These are phyloP conservation scores for Phytophthora palmivora DNA, from an alignment of 352 stramenopile species.

Conservation along the genomic window DNA sequence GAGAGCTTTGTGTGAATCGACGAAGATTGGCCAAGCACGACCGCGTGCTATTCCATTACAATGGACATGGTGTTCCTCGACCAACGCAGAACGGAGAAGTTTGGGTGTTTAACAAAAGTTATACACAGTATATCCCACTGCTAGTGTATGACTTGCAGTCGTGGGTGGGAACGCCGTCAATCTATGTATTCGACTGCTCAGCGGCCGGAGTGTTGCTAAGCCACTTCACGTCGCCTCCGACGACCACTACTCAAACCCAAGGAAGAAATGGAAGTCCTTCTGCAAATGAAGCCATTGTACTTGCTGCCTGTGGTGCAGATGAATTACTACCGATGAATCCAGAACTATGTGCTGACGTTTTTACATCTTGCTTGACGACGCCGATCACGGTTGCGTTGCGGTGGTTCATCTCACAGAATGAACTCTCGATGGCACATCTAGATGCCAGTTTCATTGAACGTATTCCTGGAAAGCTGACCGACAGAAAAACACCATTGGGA, in stretches of 20 bases:
- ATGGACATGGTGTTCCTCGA: conserved; percentile 98
- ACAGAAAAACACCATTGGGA: conserved; percentile 94
- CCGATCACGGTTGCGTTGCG: conserved; percentile 98
- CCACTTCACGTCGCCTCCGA: conserved; percentile 87
- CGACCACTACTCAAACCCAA: conserved; percentile 20
- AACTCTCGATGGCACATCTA: conserved; percentile 88
- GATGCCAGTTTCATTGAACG: conserved; percentile 89
- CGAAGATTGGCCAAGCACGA: conserved; percentile 93
- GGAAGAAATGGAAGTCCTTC: conserved; percentile 35
- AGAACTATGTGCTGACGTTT: conserved; percentile 98
- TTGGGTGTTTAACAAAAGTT: conserved; percentile 99
- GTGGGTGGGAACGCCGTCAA: conserved; percentile 93
- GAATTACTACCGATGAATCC: conserved; percentile 97
- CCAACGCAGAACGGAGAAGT: conserved; percentile 98
- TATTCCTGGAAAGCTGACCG: conserved; percentile 93
- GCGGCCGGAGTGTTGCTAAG: conserved; percentile 95
- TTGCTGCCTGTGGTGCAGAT: conserved; percentile 94
- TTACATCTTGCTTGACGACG: conserved; percentile 99
- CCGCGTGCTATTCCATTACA: conserved; percentile 99
- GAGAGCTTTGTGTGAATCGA: conserved; percentile 93
- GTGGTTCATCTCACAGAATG: conserved; percentile 97
- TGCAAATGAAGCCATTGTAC: conserved; percentile 94
- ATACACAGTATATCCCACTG: conserved; percentile 99
- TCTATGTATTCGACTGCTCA: conserved; percentile 99
- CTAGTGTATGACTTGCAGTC: conserved; percentile 96